phyloP scores from a whole-genome alignment of 192 early-diverging fungal genomes.

The Powellomyces hirtus region DNA sequence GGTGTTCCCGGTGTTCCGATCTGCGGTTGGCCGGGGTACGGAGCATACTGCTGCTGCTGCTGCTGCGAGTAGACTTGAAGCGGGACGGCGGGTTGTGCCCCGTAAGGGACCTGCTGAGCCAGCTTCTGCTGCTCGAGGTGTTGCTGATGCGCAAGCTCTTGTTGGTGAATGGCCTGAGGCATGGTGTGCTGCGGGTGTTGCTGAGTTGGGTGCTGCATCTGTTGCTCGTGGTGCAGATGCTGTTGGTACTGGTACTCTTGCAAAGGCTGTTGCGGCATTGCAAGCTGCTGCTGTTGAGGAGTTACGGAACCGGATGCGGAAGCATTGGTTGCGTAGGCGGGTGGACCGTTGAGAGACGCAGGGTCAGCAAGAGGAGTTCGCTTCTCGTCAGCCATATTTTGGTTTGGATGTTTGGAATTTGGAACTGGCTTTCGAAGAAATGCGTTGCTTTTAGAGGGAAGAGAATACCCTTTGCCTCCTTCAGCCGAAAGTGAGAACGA shows the following conservation, averaged over 20 bases:
- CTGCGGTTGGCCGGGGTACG: not conserved
- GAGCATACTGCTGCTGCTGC: not conserved
- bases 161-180: not conserved
- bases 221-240: too few relatives aligned
- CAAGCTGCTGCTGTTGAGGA: not conserved
- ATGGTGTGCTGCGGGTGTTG: too few relatives aligned
- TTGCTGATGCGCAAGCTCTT: not conserved
- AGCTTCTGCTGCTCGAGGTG: not conserved
- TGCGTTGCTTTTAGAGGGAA: not conserved
- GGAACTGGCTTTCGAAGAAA: not conserved
- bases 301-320: not conserved
- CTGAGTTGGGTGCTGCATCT: too few relatives aligned
- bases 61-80: not conserved
- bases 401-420: not conserved
- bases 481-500: too few relatives aligned
- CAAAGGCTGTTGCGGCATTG: not conserved
- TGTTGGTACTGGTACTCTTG: not conserved
- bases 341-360: not conserved
- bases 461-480: too few relatives aligned
- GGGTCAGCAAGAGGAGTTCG: too few relatives aligned
- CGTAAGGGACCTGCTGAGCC: too few relatives aligned
- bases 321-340: not conserved
- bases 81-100: too few relatives aligned
- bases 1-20: too few relatives aligned
- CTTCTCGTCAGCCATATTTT: too few relatives aligned